These are phyloP conservation scores for Apiotrichum laibachii DNA, from an alignment of 1,284 basidiomycete species.

Conservation along the genomic window DNA sequence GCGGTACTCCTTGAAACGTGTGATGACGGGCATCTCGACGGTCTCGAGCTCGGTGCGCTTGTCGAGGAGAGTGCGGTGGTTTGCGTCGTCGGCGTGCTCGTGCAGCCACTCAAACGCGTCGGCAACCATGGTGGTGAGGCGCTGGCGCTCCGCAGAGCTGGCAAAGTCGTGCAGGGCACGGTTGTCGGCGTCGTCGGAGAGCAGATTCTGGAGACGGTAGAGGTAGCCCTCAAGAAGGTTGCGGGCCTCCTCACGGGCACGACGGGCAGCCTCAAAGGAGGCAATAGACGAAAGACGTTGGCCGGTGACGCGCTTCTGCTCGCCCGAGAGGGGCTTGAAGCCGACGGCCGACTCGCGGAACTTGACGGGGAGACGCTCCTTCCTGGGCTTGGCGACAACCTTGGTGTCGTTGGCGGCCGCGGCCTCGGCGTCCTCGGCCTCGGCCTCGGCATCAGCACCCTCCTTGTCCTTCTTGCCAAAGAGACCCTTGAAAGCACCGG, in stretches of 20 bases:
- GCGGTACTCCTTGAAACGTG: constrained; percentile 81
- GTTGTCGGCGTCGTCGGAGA: constrained; percentile 62
- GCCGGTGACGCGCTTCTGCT: constrained; percentile 68
- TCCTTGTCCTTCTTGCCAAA: constrained; percentile 61
- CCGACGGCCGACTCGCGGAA: constrained; percentile 63
- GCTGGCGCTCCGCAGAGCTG: constrained; percentile 65
- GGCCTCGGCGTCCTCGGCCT: constrained; percentile 36
- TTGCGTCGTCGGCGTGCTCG: constrained; percentile 80
- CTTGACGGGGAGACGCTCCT: constrained; percentile 56
- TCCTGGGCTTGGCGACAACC: constrained; percentile 22
- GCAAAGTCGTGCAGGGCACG: constrained; percentile 78
- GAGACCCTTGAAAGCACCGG: constrained; percentile 74
- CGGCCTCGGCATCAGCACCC: constrained; percentile 41
- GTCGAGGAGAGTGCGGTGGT: constrained; percentile 66
- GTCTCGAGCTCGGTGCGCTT: constrained; percentile 76
- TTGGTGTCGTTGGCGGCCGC: constrained; percentile 16
- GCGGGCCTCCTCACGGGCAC: constrained; percentile 78
- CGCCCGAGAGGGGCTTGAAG: constrained; percentile 66
- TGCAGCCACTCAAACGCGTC: constrained; percentile 78
- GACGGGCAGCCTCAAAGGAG: constrained; percentile 70
- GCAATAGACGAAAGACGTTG: constrained; percentile 75
- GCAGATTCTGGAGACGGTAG: constrained; percentile 81
- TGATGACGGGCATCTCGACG: constrained; percentile 75
- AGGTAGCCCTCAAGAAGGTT: constrained; percentile 90
- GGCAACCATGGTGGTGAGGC: constrained; percentile 64